These are phyloP conservation scores for Verticillium longisporum DNA, from an alignment of 2,329 filamentous ascomycete species.

Conservation along the genomic window DNA sequence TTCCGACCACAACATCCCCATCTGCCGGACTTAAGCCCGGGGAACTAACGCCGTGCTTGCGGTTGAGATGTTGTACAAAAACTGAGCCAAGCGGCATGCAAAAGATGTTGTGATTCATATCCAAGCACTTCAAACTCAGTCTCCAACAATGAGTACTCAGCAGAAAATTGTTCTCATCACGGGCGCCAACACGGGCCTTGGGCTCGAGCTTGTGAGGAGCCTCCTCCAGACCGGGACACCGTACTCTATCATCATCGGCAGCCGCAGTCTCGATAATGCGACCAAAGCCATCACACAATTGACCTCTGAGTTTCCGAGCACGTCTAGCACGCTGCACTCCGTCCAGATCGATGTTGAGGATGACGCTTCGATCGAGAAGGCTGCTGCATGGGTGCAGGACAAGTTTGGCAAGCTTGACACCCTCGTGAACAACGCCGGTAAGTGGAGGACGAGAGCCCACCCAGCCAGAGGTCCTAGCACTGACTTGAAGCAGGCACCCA, in stretches of 20 bases:
- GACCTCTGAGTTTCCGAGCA: background rate
- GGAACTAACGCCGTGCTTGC: too few relatives aligned
- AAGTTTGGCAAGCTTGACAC: slow-evolving; percentile 13
- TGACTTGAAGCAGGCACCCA: background rate
- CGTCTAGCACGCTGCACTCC: background rate
- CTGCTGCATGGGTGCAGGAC: background rate
- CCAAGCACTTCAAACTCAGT: background rate
- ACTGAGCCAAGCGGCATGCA: too few relatives aligned
- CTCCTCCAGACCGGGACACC: slow-evolving; percentile 10
- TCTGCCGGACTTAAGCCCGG: too few relatives aligned
- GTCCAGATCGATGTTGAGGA: slow-evolving; percentile 14
- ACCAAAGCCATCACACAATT: slow-evolving; percentile 9
- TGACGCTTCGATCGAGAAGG: slow-evolving; percentile 12
- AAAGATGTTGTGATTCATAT: too few relatives aligned
- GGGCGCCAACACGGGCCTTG: slow-evolving; percentile 19
- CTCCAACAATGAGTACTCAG: too few relatives aligned
- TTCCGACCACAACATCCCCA: too few relatives aligned
- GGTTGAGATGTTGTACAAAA: too few relatives aligned
- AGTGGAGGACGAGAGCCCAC: background rate
- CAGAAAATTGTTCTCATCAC: slow-evolving; percentile 7
- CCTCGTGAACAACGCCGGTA: slow-evolving; percentile 24
- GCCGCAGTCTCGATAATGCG: slow-evolving; percentile 15
- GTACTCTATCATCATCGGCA: slow-evolving; percentile 19
- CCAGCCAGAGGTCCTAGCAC: background rate
- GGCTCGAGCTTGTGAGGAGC: slow-evolving; percentile 16